Conservation (phyloP, 2,329 filamentous ascomycete genomes). For the Colletotrichum melonis region DNA sequence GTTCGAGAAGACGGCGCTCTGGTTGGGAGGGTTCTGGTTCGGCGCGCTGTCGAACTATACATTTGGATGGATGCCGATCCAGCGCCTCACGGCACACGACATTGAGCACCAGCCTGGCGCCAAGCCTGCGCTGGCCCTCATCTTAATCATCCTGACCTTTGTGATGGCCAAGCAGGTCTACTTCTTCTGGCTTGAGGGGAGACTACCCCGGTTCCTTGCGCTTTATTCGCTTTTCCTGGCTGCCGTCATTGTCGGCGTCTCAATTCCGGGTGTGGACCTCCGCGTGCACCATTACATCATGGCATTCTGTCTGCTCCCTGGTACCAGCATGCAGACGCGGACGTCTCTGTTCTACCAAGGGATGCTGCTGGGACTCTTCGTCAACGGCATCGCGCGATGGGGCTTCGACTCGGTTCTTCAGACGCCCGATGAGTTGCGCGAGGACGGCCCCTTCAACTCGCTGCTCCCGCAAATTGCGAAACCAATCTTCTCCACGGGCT, state of each 20-base stretch:
- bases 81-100: conserved; percentile 89
- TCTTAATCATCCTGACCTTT: conserved; percentile 75
- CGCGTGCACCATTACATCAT: conserved; percentile 97
- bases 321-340: conserved; percentile 88
- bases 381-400: conserved; percentile 95
- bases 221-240: conserved; percentile 79
- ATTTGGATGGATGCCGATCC: conserved; percentile 92
- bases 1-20: conserved; percentile 89
- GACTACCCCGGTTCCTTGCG: conserved; percentile 80
- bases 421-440: conserved; percentile 78
- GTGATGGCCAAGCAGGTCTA: conserved; percentile 83
- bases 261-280: conserved; percentile 81
- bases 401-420: conserved; percentile 91
- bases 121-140: conserved; percentile 80
- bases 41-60: conserved; percentile 95
- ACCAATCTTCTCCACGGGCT: conserved; percentile 55
- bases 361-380: conserved; percentile 87
- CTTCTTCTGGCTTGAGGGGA: conserved; percentile 86
- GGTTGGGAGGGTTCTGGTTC: conserved; percentile 91
- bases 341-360: conserved; percentile 90
- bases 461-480: conserved; percentile 65
- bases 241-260: conserved; percentile 75
- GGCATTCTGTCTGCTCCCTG: conserved; percentile 85
- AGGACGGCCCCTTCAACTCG: conserved; percentile 71
- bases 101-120: conserved; percentile 90